These are phyloP conservation scores for Lachnellula hyalina DNA, from an alignment of 2,329 filamentous ascomycete species.

Conservation along the genomic window DNA sequence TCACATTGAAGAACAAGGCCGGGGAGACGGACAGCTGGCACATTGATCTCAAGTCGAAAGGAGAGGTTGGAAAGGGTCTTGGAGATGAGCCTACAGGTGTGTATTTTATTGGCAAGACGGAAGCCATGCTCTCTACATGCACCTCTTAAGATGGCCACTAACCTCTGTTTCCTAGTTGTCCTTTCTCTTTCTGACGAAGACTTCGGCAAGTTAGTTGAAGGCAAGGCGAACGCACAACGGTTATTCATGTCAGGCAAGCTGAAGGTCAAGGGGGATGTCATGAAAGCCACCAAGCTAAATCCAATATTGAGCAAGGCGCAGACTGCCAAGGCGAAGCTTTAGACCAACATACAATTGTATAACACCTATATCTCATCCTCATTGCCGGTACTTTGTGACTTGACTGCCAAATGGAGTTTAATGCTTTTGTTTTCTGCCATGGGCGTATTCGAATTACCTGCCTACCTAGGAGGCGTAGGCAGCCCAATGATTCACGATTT, in stretches of 20 bases:
- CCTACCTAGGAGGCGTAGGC: no score
- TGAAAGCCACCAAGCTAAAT: slow-evolving; percentile 98
- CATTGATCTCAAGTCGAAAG: slow-evolving; percentile 90
- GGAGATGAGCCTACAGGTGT: slow-evolving; percentile 79
- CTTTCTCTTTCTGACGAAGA: slow-evolving; percentile 78
- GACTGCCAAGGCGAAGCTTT: slow-evolving; percentile 72
- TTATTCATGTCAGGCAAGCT: slow-evolving; percentile 96
- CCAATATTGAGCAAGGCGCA: slow-evolving; percentile 86
- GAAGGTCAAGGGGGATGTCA: slow-evolving; percentile 96
- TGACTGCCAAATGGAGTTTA: background rate
- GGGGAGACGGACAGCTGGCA: slow-evolving; percentile 84
- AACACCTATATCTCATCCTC: background rate
- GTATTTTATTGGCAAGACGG: slow-evolving; percentile 27
- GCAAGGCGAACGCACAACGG: slow-evolving; percentile 90
- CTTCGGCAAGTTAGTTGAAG: slow-evolving; percentile 75
- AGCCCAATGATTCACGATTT: no score
- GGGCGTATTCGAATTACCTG: no score
- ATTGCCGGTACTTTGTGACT: background rate
- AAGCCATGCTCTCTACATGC: background rate
- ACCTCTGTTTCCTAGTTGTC: slow-evolving; percentile 56
- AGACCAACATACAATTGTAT: slow-evolving; percentile 32
- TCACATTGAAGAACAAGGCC: slow-evolving; percentile 82
- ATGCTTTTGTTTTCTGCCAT: no score
- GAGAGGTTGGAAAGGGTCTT: slow-evolving; percentile 71
- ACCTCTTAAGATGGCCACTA: background rate